A percentile compares a stretch with the other conserved stretches of the same genome.
phyloP scores from a whole-genome alignment of 176 grass and related monocot species.

The Echinochloa phyllopogon region DNA sequence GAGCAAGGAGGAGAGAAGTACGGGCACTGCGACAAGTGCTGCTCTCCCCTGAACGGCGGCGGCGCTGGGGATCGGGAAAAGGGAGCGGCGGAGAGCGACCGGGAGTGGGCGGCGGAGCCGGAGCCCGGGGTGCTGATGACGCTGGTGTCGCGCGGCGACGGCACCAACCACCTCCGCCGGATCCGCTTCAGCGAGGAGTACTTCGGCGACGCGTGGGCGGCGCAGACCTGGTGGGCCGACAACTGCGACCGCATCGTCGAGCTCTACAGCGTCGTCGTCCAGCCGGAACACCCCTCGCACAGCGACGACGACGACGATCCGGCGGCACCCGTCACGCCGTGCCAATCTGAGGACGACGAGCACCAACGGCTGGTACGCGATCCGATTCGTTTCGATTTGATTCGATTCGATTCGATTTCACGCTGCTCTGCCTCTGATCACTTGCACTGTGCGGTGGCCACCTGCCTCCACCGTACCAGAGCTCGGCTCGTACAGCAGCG shows the following conservation, averaged over 20 bases:
- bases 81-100: conserved; percentile 22
- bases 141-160: conserved; percentile 64
- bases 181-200: conserved; percentile 70
- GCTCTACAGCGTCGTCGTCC: conserved; percentile 70
- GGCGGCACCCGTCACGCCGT: conserved; percentile 47
- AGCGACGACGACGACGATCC: conserved; percentile 1
- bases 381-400: neutral
- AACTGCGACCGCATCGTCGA: conserved; percentile 69
- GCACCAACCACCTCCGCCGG: conserved; percentile 70
- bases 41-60: neutral
- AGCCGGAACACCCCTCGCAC: neutral
- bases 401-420: neutral
- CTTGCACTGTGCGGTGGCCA: neutral
- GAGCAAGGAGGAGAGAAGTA: neutral
- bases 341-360: conserved; percentile 68
- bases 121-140: conserved; percentile 80
- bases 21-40: conserved; percentile 40
- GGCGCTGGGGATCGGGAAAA: neutral
- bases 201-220: conserved; percentile 60
- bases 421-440: neutral
- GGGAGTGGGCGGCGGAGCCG: conserved; percentile 74
- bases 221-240: conserved; percentile 67
- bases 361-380: conserved; percentile 38
- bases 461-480: conserved; percentile 26
- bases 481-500: neutral